Percentiles rank a stretch among this genome's conserved stretches.
Evolutionary conservation across 2,329 filamentous ascomycete species (phyloP).

Genomic region (Aspergillus fijiensis): DNA sequence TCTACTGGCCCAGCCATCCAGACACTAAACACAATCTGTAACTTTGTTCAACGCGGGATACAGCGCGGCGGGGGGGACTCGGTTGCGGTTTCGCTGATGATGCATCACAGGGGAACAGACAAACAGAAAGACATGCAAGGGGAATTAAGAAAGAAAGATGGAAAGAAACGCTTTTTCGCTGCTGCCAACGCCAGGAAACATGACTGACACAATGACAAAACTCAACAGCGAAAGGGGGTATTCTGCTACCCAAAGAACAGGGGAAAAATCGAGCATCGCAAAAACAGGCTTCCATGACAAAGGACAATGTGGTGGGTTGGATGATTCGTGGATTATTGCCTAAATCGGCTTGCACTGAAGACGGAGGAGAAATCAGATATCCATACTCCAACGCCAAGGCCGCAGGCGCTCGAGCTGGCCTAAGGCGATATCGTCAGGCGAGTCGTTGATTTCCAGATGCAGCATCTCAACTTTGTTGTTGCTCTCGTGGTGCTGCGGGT

Average conservation of each 20-base stretch:
- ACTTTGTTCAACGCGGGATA: background rate
- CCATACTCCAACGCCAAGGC: constrained; percentile 47
- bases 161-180: constrained; percentile 7
- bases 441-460: constrained; percentile 39
- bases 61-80: background rate
- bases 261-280: background rate
- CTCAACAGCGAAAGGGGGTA: constrained; percentile 6
- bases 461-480: constrained; percentile 37
- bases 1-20: constrained; percentile 8
- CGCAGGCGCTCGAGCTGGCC: constrained; percentile 36
- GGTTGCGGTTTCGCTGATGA: constrained; percentile 3
- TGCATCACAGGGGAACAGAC: background rate
- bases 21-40: background rate
- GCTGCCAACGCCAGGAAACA: constrained; percentile 7
- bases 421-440: constrained; percentile 29
- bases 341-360: background rate
- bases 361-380: constrained; percentile 32
- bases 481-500: constrained; percentile 18
- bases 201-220: background rate
- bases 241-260: constrained; percentile 8
- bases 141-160: background rate
- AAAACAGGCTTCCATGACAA: constrained; percentile 4
- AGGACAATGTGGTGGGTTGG: background rate
- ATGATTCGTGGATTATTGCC: background rate
- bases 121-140: background rate